Conservation (phyloP, 2,329 filamentous ascomycete species). For the Dactylella cylindrospora region DNA sequence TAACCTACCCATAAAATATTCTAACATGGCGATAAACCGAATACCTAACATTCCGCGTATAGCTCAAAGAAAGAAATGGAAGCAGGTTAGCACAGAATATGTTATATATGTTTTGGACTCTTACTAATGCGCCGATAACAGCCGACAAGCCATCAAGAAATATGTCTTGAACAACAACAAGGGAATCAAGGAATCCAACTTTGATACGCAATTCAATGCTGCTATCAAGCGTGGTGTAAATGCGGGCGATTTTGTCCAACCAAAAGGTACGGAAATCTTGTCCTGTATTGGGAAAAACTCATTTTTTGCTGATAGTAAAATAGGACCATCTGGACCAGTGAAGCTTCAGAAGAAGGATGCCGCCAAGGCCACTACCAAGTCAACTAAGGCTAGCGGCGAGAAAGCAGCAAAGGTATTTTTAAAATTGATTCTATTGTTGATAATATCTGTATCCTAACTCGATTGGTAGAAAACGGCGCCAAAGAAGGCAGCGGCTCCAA, state of each 20-base stretch:
- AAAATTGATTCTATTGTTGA: not conserved
- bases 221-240: constrained; percentile 33
- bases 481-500: constrained; percentile 17
- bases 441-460: not conserved
- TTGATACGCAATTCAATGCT: constrained; percentile 35
- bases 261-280: constrained; percentile 16
- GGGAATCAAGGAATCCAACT: constrained; percentile 39
- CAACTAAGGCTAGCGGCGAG: constrained; percentile 15
- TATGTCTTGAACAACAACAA: constrained; percentile 42
- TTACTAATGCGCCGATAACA: not conserved
- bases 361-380: constrained; percentile 20
- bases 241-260: constrained; percentile 35
- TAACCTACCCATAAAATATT: too few relatives aligned
- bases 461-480: constrained; percentile 8
- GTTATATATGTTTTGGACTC: too few relatives aligned
- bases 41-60: not conserved
- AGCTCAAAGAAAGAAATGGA: constrained; percentile 43
- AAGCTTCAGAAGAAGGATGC: constrained; percentile 43
- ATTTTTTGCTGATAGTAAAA: not conserved
- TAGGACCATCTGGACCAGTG: constrained; percentile 33
- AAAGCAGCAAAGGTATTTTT: constrained; percentile 23
- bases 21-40: not conserved
- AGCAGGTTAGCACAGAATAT: constrained; percentile 36
- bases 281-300: not conserved
- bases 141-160: constrained; percentile 43